These are phyloP conservation scores for Rhododendron ferrugineum DNA, from an alignment of 148 eudicot species.

Conservation along the genomic window DNA sequence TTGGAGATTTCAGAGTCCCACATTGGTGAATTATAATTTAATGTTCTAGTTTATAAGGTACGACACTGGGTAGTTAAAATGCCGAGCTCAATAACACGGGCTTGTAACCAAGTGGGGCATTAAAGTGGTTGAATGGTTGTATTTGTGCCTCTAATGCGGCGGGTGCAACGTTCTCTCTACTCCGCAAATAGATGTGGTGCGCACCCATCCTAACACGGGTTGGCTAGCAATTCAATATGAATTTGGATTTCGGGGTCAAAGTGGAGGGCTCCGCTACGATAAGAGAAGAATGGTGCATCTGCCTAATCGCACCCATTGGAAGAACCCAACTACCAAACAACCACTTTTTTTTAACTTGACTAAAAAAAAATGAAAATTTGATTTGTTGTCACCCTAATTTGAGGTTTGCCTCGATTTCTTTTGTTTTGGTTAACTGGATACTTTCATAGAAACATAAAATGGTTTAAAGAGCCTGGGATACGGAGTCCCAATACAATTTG, in stretches of 20 bases:
- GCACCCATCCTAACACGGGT: too few relatives aligned
- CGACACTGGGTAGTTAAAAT: neutral
- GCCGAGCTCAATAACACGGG: neutral
- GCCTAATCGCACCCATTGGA: neutral
- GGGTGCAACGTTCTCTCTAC: neutral
- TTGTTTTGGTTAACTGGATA: too few relatives aligned
- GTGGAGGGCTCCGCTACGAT: neutral
- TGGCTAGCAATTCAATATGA: too few relatives aligned
- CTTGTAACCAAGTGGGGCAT: neutral
- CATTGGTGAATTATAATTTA: neutral
- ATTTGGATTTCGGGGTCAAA: too few relatives aligned
- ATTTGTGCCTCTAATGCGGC: neutral
- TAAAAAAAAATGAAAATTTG: too few relatives aligned
- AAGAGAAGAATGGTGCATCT: neutral
- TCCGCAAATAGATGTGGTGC: neutral
- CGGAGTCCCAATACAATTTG: too few relatives aligned
- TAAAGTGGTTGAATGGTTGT: neutral
- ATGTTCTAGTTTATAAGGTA: neutral
- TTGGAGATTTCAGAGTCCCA: neutral
- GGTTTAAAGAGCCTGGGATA: too few relatives aligned
- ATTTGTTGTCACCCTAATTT: too few relatives aligned
- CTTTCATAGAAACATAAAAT: too few relatives aligned
- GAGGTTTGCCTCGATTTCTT: too few relatives aligned
- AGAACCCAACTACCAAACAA: neutral
- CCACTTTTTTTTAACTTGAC: neutral